These are phyloP conservation scores for Lentinula guzmanii DNA, from an alignment of 768 basidiomycete species.

Conservation along the genomic window DNA sequence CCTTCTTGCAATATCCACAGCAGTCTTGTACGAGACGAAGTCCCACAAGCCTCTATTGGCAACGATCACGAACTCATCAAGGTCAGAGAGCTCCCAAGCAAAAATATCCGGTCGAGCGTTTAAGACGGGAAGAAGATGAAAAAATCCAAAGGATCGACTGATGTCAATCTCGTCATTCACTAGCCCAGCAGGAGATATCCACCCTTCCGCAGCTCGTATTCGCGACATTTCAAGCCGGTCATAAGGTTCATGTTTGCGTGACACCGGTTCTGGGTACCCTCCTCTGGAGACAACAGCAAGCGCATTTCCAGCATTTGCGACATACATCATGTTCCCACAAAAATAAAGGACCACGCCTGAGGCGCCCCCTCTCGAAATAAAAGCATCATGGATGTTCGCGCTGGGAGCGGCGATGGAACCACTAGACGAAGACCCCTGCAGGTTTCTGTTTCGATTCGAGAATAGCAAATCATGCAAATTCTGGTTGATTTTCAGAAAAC, in stretches of 20 bases:
- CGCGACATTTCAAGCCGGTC: constrained; percentile 77
- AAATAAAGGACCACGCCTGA: constrained; percentile 87
- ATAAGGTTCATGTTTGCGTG: constrained; percentile 84
- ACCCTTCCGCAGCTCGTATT: constrained; percentile 91
- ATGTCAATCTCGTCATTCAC: constrained; percentile 91
- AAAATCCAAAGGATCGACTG: constrained; percentile 93
- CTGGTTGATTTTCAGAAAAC: constrained; percentile 86
- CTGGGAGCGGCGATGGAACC: constrained; percentile 17
- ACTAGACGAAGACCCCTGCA: constrained; percentile 44
- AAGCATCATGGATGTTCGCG: constrained; percentile 31
- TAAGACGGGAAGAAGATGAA: constrained; percentile 81
- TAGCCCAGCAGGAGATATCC: constrained; percentile 85
- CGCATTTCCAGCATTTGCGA: constrained; percentile 86
- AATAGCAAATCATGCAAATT: constrained; percentile 66
- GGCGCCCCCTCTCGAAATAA: constrained; percentile 65
- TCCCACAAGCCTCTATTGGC: constrained; percentile 94
- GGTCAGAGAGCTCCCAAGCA: constrained; percentile 62
- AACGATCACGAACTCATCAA: constrained; percentile 95
- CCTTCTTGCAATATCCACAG: constrained; percentile 88
- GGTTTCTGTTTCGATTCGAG: constrained; percentile 52
- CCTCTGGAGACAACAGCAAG: constrained; percentile 80
- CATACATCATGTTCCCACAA: constrained; percentile 69
- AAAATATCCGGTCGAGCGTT: constrained; percentile 83
- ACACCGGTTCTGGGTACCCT: constrained; percentile 69
- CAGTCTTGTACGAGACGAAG: constrained; percentile 88